Percentiles rank a stretch among this genome's conserved stretches.
These are phyloP conservation scores for Corynespora cassiicola DNA, from an alignment of 2,329 filamentous ascomycete species.

Conservation along the genomic window DNA sequence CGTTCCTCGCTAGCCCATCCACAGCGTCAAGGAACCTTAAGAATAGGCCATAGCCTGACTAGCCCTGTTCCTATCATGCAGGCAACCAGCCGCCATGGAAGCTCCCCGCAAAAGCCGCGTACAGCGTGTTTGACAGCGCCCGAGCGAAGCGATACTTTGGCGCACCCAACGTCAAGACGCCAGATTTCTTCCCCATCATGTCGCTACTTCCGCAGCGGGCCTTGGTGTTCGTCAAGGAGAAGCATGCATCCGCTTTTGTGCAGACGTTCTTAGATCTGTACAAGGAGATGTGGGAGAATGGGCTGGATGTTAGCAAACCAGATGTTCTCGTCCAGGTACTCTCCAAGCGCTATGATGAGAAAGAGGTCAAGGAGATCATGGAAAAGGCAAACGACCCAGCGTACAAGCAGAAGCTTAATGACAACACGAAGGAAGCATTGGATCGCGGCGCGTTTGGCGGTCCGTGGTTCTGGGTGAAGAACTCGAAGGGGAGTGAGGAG, in stretches of 20 bases:
- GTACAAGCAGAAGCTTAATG: constrained; percentile 61
- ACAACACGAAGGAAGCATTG: constrained; percentile 66
- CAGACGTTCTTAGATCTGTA: constrained; percentile 63
- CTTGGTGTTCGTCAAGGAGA: constrained; percentile 70
- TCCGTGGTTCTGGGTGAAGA: constrained; percentile 76
- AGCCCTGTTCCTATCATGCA: constrained; percentile 26
- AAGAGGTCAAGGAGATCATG: constrained; percentile 64
- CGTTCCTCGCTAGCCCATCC: too few species aligned
- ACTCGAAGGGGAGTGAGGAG: constrained; percentile 64
- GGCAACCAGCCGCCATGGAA: constrained; percentile 80
- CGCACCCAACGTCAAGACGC: constrained; percentile 48
- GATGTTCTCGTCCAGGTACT: constrained; percentile 58
- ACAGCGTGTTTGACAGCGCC: constrained; percentile 58
- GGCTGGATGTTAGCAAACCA: constrained; percentile 66
- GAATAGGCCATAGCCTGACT: too few species aligned
- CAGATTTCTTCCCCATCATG: constrained; percentile 61
- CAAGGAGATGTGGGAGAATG: constrained; percentile 66
- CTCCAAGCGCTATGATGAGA: constrained; percentile 54
- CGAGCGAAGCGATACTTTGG: constrained; percentile 61
- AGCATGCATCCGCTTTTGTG: constrained; percentile 58
- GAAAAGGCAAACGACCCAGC: constrained; percentile 57
- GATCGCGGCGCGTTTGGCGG: constrained; percentile 75
- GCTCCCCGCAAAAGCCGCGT: constrained; percentile 70
- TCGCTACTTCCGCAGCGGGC: constrained; percentile 68
- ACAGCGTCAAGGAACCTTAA: too few species aligned